Percentiles rank a stretch among this genome's conserved stretches.
phyloP scores from a whole-genome alignment of 2,329 filamentous ascomycete genomes.

The Davidsoniella virescens region DNA sequence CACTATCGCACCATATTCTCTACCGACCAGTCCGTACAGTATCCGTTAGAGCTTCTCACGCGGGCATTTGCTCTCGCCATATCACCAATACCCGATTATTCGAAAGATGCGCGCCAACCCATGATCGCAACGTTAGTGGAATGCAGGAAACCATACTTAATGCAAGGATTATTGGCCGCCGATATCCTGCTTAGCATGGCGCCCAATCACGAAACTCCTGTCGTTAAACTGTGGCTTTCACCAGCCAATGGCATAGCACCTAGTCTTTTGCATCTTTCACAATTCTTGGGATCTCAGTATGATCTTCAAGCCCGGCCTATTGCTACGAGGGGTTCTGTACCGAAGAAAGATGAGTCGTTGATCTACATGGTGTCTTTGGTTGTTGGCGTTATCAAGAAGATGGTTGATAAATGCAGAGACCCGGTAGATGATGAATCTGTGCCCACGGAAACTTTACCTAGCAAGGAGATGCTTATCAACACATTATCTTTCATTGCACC shows the following conservation, averaged over 20 bases:
- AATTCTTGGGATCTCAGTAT: conserved; percentile 50
- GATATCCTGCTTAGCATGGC: conserved; percentile 71
- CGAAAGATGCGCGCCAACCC: conserved; percentile 36
- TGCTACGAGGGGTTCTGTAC: conserved; percentile 20
- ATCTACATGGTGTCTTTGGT: conserved; percentile 52
- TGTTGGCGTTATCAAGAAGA: conserved; percentile 47
- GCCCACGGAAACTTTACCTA: conserved; percentile 46
- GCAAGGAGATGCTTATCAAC: conserved; percentile 49
- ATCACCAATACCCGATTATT: conserved; percentile 61
- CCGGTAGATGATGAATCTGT: conserved; percentile 35
- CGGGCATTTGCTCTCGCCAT: conserved; percentile 77
- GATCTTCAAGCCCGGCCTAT: conserved; percentile 28
- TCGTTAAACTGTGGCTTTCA: conserved; percentile 67
- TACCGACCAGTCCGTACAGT: conserved; percentile 46
- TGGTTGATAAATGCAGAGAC: conserved; percentile 52
- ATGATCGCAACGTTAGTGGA: conserved; percentile 55
- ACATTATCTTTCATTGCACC: conserved; percentile 48
- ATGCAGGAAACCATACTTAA: conserved; percentile 70
- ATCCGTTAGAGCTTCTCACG: conserved; percentile 67
- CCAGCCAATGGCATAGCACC: conserved; percentile 72
- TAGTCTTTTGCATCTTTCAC: conserved; percentile 60
- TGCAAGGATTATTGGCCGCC: conserved; percentile 80
- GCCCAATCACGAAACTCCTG: conserved; percentile 50
- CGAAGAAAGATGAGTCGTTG: conserved; percentile 33
- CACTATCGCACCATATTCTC: conserved; percentile 72